phyloP scores from a whole-genome alignment of 2,329 filamentous ascomycete genomes.

The Aspergillus proliferans region DNA sequence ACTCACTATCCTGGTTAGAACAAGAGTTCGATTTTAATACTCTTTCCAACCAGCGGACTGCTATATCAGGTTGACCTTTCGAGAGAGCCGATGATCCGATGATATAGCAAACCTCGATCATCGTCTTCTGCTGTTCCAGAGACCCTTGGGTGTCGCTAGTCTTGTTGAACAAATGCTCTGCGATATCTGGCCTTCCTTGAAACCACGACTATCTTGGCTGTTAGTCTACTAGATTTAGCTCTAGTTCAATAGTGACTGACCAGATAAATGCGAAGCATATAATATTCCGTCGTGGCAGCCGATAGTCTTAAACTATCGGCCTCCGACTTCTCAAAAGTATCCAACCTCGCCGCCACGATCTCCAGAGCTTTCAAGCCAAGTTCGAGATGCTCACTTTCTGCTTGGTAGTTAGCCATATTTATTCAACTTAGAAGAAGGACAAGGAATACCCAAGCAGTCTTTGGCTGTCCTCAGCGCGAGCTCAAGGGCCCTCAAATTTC shows the following conservation, averaged over 20 bases:
- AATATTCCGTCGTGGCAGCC: conserved; percentile 50
- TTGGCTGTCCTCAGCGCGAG: conserved; percentile 61
- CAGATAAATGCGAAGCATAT: conserved; percentile 59
- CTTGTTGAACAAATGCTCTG: conserved; percentile 70
- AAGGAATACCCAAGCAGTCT: conserved; percentile 53
- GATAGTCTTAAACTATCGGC: conserved; percentile 8
- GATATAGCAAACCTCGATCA: conserved; percentile 64
- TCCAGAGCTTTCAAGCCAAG: conserved; percentile 58
- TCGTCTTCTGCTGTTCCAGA: conserved; percentile 43
- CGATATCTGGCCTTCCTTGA: conserved; percentile 65
- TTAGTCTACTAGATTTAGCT: neutral
- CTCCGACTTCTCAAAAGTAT: conserved; percentile 11
- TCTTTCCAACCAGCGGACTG: conserved; percentile 67
- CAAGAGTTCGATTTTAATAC: conserved; percentile 54
- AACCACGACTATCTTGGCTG: conserved; percentile 58
- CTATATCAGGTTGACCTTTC: conserved; percentile 49
- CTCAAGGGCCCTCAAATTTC: conserved; percentile 55
- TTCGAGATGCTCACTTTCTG: conserved; percentile 51
- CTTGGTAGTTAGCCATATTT: conserved; percentile 10
- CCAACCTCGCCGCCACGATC: conserved; percentile 55
- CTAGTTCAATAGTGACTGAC: conserved; percentile 41
- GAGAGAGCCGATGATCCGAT: conserved; percentile 59
- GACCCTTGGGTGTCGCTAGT: conserved; percentile 20
- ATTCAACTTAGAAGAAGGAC: conserved; percentile 4
- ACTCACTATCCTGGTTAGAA: conserved; percentile 47